These are phyloP conservation scores for Plantago coronopus DNA, from an alignment of 305 asterid species.

Conservation along the genomic window DNA sequence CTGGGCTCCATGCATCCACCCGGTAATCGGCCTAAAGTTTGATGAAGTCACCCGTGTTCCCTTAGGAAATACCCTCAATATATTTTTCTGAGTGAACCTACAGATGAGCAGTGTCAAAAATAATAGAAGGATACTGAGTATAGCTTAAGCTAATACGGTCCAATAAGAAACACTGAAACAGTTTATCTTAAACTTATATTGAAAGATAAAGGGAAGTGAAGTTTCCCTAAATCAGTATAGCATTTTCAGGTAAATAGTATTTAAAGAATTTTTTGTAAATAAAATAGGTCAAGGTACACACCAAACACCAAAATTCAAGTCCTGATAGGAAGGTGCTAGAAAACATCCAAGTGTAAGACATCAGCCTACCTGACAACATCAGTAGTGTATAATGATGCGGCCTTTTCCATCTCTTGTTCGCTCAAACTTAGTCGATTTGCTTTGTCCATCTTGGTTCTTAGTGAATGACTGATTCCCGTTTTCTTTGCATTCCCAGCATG, in stretches of 20 bases:
- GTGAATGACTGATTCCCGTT: slow-evolving; percentile 54
- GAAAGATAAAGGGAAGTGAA: too few relatives aligned
- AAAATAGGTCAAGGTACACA: background rate
- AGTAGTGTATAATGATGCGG: slow-evolving; percentile 55
- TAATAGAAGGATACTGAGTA: too few relatives aligned
- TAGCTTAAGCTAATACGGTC: too few relatives aligned
- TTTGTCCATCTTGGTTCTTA: slow-evolving; percentile 37
- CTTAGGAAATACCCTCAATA: slow-evolving; percentile 75
- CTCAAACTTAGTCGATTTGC: slow-evolving; percentile 79
- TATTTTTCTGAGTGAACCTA: slow-evolving; percentile 82
- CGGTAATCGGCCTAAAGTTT: slow-evolving; percentile 63
- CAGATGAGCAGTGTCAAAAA: background rate
- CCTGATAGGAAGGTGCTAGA: too few relatives aligned
- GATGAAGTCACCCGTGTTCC: slow-evolving; percentile 92
- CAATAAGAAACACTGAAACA: too few relatives aligned
- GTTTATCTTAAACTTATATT: too few relatives aligned
- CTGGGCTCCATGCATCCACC: slow-evolving; percentile 98
- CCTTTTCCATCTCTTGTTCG: slow-evolving; percentile 81
- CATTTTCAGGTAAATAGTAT: too few relatives aligned
- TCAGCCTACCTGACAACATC: slow-evolving; percentile 64
- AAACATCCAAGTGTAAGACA: background rate
- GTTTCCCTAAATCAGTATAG: too few relatives aligned
- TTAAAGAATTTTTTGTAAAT: too few relatives aligned
- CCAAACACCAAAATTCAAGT: background rate
- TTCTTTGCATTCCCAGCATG: slow-evolving; percentile 85